Evolutionary conservation across 768 basidiomycete species (phyloP), one percentile per base, ranked within the genome.

Genomic region (Naganishia kalamii): DNA sequence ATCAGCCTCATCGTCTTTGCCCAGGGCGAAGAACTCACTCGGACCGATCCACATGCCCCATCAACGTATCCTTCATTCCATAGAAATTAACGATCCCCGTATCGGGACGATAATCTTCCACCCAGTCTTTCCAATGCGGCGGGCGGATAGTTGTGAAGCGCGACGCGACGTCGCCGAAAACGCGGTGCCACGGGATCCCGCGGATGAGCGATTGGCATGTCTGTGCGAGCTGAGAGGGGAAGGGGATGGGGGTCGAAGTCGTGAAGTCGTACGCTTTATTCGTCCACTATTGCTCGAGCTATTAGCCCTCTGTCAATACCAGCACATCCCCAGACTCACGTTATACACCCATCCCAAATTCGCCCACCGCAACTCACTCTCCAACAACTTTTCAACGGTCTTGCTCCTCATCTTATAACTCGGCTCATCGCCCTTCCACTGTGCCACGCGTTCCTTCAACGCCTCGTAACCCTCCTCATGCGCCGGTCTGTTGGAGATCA

Each of bases 1-100:
- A 40, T 57, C 10, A 32, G 37, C 33, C 25, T 15, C 12, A 25
- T 25, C 12, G 8, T 2, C n/a, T 25, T 25, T 15, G 5, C 15
- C 12, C 23, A 32, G 17, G 5, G 21, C n/a, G 33, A 32, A 35
- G 35, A 75, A 32, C 54, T 35, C 37, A 57, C 74, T 99, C 94
- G 23, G 93, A 92, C 21, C 90, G 88, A 77, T 99, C 94, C n/a
- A 96, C 90, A 76, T 99, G 94, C 0, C 85, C 94, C 88, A 97
- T 97, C 21, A 99, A 84, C 0, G 92, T 90, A 68, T 98, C 92
- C 77, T 86, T 88, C 48, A 82, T 83, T 76, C 92, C 89, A 74
- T 96, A 97, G 74, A 92, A 96, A 74, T 98, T 98, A 61, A 96
- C 88, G 59, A 98, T 96, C 8, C 93, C 94, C 12, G 92, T 93